Base-by-base conservation (phyloP, 148 eudicot species). In the Vaccinium macrocarpon region DNA sequence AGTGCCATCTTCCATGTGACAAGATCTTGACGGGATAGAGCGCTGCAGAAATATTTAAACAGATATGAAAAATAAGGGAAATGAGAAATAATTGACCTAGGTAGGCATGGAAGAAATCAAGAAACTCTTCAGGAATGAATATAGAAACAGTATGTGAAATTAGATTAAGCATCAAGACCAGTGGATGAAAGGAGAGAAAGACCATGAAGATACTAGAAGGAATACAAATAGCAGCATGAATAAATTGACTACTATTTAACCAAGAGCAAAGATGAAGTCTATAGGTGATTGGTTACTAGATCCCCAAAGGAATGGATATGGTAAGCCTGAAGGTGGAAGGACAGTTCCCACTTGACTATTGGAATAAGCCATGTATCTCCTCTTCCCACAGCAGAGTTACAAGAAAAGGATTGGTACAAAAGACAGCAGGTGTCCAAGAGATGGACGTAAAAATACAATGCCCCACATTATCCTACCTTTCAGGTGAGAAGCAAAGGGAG, bases 1-100 rank as follows among this genome's bases (percentile, higher is more conserved):
- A 95, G 77, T 74, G 94, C 95, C 94, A 97, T 93, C 92, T 95
- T 97, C 99, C 99, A 97, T 79, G 96, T 92, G 84, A 97, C 96
- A 81, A 97, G 95, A 91, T 97, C 99, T 89, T 97, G 99, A 84
- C 99, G 99, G 79, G 96, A 97, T 78, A 97, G 83, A 88, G 96
- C 94, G 83, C 99, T 97, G 93, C 89, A 83, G 38, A 81, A 82
- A 82, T 55, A 82, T 14, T 72, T 29, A 56, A 62, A 68, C 16
- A 74, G n/a, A 38, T 46, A 42, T 62, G 21, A 19, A 38, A 68
- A 85, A 76, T 57, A 73, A 51, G 23, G 25, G 49, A 57, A 81
- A 25, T 83, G 21, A 85, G 18, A 61, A 78, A 55, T 78, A 49
- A 50, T 73, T 53, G 16, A 53, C 74, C 52, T 25, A 27, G 11